These are phyloP conservation scores for Blumeria graminis DNA, from an alignment of 2,329 filamentous ascomycete species.

Conservation along the genomic window DNA sequence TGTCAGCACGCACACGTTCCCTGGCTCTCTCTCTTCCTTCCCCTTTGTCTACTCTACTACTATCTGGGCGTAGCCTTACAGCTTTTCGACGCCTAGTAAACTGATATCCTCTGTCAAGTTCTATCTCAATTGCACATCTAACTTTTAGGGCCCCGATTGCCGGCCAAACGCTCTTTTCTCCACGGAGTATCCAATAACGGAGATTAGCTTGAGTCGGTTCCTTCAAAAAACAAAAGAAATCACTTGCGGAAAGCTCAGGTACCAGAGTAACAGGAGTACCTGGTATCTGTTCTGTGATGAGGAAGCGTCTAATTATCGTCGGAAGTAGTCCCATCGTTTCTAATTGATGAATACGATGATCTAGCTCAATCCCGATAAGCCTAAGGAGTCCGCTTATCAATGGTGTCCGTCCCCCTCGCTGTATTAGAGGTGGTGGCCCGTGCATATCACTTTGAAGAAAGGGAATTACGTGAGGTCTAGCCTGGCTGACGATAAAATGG, in stretches of 20 bases:
- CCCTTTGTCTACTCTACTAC: conserved; percentile 12
- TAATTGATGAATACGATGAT: conserved; percentile 59
- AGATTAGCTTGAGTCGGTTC: conserved; percentile 53
- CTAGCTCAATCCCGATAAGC: conserved; percentile 50
- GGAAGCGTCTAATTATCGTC: conserved; percentile 41
- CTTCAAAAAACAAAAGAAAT: conserved; percentile 62
- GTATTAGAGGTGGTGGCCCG: conserved; percentile 39
- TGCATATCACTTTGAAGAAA: conserved; percentile 66
- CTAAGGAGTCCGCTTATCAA: conserved; percentile 34
- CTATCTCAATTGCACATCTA: conserved; percentile 64
- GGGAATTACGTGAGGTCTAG: conserved; percentile 68
- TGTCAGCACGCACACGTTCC: conserved; percentile 12
- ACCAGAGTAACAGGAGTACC: conserved; percentile 61
- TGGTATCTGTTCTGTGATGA: conserved; percentile 64
- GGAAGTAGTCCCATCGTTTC: conserved; percentile 56
- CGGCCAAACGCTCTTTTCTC: conserved; percentile 79
- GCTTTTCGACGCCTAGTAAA: conserved; percentile 34
- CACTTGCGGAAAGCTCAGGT: conserved; percentile 46
- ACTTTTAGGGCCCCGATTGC: conserved; percentile 62
- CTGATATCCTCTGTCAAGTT: conserved; percentile 69
- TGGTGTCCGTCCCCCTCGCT: conserved; percentile 31
- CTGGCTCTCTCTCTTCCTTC: conserved; percentile 9
- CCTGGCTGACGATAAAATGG: conserved; percentile 86
- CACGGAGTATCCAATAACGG: conserved; percentile 64
- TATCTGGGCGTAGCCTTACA: conserved; percentile 13